Percentiles rank a stretch among this genome's conserved stretches.
These are phyloP conservation scores for Pythium myriotylum DNA, from an alignment of 352 stramenopile genomes.

Conservation along the genomic window DNA sequence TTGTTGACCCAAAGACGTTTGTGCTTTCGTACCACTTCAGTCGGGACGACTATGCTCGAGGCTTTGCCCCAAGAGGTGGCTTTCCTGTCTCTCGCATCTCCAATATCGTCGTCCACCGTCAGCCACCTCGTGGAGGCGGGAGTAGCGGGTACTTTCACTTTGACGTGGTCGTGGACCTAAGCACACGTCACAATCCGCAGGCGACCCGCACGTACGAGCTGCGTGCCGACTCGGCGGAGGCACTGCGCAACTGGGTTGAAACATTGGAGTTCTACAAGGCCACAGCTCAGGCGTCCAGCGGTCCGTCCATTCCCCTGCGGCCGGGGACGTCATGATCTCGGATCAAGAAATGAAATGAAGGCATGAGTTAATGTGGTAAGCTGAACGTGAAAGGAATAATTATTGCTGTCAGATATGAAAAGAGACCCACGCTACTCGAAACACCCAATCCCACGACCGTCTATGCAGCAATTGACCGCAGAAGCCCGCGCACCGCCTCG, in stretches of 20 bases:
- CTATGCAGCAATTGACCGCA: slow-evolving; percentile 19
- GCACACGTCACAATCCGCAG: slow-evolving; percentile 60
- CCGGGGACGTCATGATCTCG: slow-evolving; percentile 7
- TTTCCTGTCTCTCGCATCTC: slow-evolving; percentile 61
- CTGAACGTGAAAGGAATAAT: neutral
- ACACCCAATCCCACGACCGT: neutral
- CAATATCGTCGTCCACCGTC: slow-evolving; percentile 58
- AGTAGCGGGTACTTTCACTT: slow-evolving; percentile 50
- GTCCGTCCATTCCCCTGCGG: neutral
- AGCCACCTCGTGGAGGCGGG: slow-evolving; percentile 16
- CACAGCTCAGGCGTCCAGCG: slow-evolving; percentile 32
- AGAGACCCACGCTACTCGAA: neutral
- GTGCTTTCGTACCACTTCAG: slow-evolving; percentile 74
- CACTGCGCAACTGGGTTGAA: slow-evolving; percentile 68
- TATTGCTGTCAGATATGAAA: neutral
- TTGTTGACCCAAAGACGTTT: slow-evolving; percentile 67
- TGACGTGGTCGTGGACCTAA: slow-evolving; percentile 69
- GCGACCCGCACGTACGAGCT: slow-evolving; percentile 71
- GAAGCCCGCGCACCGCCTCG: slow-evolving; percentile 19
- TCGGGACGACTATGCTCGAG: slow-evolving; percentile 58
- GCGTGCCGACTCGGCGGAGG: slow-evolving; percentile 56
- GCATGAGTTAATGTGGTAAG: neutral
- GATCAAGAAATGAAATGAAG: neutral
- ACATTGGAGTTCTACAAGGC: slow-evolving; percentile 70
- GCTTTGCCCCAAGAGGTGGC: slow-evolving; percentile 61